These are phyloP conservation scores for Botryotinia narcissicola DNA, from an alignment of 2,329 filamentous ascomycete species.

Conservation along the genomic window DNA sequence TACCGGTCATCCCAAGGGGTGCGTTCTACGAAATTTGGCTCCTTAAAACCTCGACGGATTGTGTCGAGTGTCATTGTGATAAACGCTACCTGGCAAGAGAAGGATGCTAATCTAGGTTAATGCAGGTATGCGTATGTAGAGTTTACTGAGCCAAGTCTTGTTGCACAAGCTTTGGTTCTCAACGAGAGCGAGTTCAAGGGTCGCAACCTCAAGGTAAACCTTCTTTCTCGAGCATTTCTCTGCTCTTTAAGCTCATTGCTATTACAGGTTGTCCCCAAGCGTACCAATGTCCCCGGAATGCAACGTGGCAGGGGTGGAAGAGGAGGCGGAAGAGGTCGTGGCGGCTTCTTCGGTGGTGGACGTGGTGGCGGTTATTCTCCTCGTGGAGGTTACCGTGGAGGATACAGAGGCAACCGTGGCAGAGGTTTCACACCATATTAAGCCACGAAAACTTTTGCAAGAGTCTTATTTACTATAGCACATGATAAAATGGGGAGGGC, in stretches of 20 bases:
- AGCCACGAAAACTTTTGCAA: slow-evolving; percentile 19
- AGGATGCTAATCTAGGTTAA: slow-evolving; percentile 43
- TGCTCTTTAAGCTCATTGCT: neutral
- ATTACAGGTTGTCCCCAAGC: slow-evolving; percentile 76
- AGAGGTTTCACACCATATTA: slow-evolving; percentile 66
- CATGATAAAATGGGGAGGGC: slow-evolving; percentile 5
- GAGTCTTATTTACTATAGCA: neutral
- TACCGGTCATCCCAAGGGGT: slow-evolving; percentile 99
- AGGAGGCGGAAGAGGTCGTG: slow-evolving; percentile 47
- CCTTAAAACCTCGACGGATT: slow-evolving; percentile 17
- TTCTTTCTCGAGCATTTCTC: neutral
- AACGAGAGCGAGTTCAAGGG: slow-evolving; percentile 97
- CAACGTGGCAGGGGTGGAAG: slow-evolving; percentile 66
- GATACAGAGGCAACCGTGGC: slow-evolving; percentile 53
- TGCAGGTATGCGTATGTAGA: slow-evolving; percentile 96
- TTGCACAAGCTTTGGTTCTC: slow-evolving; percentile 88
- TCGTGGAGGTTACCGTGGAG: slow-evolving; percentile 59
- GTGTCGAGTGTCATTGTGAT: slow-evolving; percentile 34
- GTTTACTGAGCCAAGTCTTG: slow-evolving; percentile 89
- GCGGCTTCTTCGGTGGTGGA: slow-evolving; percentile 44
- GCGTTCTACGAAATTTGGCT: slow-evolving; percentile 45
- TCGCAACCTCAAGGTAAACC: slow-evolving; percentile 83
- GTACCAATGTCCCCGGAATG: slow-evolving; percentile 96
- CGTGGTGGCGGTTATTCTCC: slow-evolving; percentile 39
- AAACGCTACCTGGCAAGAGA: slow-evolving; percentile 59